Evolutionary conservation across 2,329 filamentous ascomycete genomes (phyloP).

Genomic region (Fonsecaea pedrosoi): DNA sequence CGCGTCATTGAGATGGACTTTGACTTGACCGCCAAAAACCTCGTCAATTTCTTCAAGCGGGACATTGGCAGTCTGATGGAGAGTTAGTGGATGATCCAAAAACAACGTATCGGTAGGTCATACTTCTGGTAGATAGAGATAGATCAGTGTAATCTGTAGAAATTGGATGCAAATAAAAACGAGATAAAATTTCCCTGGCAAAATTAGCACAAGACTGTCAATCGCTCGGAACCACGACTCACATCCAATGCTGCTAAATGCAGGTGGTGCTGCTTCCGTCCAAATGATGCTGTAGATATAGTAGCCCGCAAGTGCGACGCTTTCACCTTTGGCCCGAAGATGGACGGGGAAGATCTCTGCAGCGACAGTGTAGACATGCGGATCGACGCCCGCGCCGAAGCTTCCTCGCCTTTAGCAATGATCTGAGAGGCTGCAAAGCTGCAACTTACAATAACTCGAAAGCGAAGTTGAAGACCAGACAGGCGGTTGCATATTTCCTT

Average conservation of each 20-base stretch:
- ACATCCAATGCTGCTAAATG: not conserved
- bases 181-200: not conserved
- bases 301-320: not conserved
- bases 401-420: not conserved
- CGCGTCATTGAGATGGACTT: not conserved
- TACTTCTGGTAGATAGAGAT: not conserved
- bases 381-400: not conserved
- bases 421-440: too few species aligned
- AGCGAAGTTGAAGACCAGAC: not conserved
- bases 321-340: not conserved
- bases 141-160: not conserved
- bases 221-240: not conserved
- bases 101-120: not conserved
- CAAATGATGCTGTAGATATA: not conserved
- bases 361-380: not conserved
- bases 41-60: not conserved
- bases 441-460: not conserved
- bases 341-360: not conserved
- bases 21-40: not conserved
- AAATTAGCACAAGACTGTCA: not conserved
- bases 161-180: not conserved
- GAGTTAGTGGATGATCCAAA: not conserved
- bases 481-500: not conserved
- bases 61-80: not conserved
- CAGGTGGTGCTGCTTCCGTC: constrained; percentile 4